Conservation (phyloP, 2,329 filamentous ascomycete species). For the Bimuria novae-zelandiae region DNA sequence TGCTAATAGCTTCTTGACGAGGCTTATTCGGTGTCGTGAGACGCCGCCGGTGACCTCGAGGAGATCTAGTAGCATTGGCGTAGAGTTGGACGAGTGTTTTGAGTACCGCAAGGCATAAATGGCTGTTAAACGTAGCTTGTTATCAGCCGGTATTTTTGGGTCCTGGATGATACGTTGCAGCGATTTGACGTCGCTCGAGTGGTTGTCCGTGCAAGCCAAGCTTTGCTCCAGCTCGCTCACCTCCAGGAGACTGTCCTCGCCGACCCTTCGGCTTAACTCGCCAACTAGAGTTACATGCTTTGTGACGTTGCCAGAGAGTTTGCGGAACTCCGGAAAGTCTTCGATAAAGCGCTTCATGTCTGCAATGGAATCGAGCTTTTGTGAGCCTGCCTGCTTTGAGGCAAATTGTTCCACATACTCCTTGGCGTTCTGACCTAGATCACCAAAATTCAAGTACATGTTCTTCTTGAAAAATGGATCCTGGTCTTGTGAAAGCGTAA, state of each 20-base stretch:
- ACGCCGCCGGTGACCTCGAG: constrained; percentile 84
- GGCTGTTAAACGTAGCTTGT: constrained; percentile 87
- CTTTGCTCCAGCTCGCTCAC: constrained; percentile 97
- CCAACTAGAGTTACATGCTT: constrained; percentile 97
- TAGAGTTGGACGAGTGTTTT: constrained; percentile 80
- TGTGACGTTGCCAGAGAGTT: constrained; percentile 95
- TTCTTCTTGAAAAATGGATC: constrained; percentile 99
- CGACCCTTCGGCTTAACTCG: constrained; percentile 86
- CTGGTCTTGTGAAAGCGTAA: constrained; percentile 94
- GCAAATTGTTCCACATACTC: constrained; percentile 99
- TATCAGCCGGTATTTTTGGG: constrained; percentile 74
- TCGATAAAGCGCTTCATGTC: constrained; percentile 99
- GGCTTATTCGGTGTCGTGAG: constrained; percentile 72
- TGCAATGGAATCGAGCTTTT: constrained; percentile 93
- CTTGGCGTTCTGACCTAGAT: constrained; percentile 94
- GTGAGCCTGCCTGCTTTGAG: constrained; percentile 93
- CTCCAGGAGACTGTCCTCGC: constrained; percentile 85
- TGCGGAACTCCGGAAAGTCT: constrained; percentile 97
- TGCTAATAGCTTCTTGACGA: constrained; percentile 79
- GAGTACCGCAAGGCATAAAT: constrained; percentile 95
- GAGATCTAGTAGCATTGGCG: constrained; percentile 84
- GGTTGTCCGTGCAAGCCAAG: constrained; percentile 94
- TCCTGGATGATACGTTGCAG: constrained; percentile 86
- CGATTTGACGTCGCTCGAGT: constrained; percentile 87
- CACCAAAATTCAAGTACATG: constrained; percentile 98